Evolutionary conservation across 257 asterid genomes (phyloP).

Genomic region (Parsonsia alboflavescens): DNA sequence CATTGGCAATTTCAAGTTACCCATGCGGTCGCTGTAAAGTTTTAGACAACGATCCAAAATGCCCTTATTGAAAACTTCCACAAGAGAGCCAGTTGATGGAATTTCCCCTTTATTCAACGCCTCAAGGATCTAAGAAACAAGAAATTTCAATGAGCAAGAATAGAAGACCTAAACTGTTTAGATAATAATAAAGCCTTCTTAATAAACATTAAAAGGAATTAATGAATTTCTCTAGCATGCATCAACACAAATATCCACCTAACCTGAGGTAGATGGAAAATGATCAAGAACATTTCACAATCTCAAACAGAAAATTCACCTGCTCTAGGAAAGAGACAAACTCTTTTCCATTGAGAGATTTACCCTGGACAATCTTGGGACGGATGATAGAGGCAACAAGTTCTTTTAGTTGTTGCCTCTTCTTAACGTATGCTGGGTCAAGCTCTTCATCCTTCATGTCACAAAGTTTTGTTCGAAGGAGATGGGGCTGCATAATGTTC

Average conservation of each 20-base stretch:
- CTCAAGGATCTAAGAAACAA: constrained; percentile 68
- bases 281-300: neutral
- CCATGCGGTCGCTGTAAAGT: constrained; percentile 54
- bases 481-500: constrained; percentile 75
- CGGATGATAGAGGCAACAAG: constrained; percentile 72
- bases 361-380: constrained; percentile 99
- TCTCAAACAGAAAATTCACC: constrained; percentile 41
- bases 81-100: constrained; percentile 96
- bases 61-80: constrained; percentile 89
- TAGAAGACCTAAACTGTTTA: neutral
- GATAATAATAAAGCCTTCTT: neutral
- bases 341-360: constrained; percentile 83
- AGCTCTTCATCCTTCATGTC: constrained; percentile 86
- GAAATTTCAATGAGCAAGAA: constrained; percentile 12
- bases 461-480: constrained; percentile 90
- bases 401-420: constrained; percentile 71
- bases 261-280: neutral
- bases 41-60: constrained; percentile 72
- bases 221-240: neutral
- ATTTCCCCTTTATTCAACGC: constrained; percentile 98
- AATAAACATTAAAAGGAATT: neutral
- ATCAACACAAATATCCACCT: neutral
- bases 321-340: constrained; percentile 80
- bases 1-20: constrained; percentile 50
- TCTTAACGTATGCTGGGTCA: constrained; percentile 70